Base-by-base conservation (phyloP, 1,284 basidiomycete species). In the Coriolopsis trogii region DNA sequence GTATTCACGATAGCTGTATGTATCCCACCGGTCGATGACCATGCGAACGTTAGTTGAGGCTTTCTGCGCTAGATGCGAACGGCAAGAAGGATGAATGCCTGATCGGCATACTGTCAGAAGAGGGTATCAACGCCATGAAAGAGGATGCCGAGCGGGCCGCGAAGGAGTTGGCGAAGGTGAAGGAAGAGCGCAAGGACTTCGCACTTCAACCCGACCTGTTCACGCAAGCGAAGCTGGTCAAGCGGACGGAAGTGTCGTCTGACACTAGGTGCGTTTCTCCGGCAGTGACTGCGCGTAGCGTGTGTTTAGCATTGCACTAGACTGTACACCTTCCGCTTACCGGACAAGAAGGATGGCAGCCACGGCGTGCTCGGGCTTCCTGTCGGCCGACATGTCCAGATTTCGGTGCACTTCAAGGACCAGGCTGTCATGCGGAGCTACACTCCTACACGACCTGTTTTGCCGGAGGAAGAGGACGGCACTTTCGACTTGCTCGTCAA, bases 401-500 rank as follows among this genome's bases (percentile, higher is more conserved):
- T 58, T 18, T 40, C 62, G 6, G 40, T 66, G 8, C 64, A 66
- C 47, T 66, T 64, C 42, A 49, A 58, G 40, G 61, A 66, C 41
- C 56, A 61, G 33, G 61, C 61, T 1, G 62, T 63, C 18, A 28
- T 60, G 41, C 59, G 64, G 4, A 46, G 56, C 20, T 66, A 66
- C 46, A 64, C 63, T 0, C 64, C 64, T 18, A 49, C 58, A 4
- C 39, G 53, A 2, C 64, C 64, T 5, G 57, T 66, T 6, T 51
- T 66, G 2, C 56, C 59, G 2, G 10, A 41, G 1, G 64, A 66
- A 30, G 64, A 66, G n/a, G 58, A 64, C n/a, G 64, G 62, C 10
- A 62, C 62, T 18, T 63, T 66, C 43, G 58, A 63, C 26, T 47
- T 66, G 40, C 57, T 63, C 12, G 61, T 66, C 10, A 64, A 66